Base-by-base conservation (phyloP, 2,329 filamentous ascomycete species). In the Stagonosporopsis rhizophila region DNA sequence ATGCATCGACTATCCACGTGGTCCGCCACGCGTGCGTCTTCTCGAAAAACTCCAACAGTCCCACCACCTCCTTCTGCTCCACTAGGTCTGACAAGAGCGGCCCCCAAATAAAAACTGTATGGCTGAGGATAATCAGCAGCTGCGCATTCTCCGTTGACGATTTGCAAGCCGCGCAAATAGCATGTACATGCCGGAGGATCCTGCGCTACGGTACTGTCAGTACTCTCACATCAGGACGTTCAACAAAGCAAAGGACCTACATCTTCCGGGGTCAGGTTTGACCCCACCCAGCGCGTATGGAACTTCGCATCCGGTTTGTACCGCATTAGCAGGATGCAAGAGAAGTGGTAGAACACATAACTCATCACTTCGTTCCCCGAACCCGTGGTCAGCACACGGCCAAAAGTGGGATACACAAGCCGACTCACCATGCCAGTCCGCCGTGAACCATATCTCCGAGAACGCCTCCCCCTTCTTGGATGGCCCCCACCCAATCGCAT, bases 281-380 rank as follows among this genome's bases (percentile, higher is more conserved):
- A 6, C 6, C 14, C 7, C 8, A 62, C 46, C 42, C 63, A 67
- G 17, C 64, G 67, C 12, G 66, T 58, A 2, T 63, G 62, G 28
- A 71, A 71, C 40, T 64, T 67, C 1, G 66, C 62, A 1, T 62
- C 63, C 2, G 70, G 69, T 32, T 64, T 70, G 35, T 71, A 71
- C 8, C 49, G 61, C 7, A 73, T 56, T 17, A 73, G 57, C n/a
- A 73, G 59, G 14, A 73, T 65, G 32, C 65, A 69, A 11, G 66
- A 56, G 40, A 72, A 69, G 46, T 73, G 65, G 41, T 66, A 69
- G 49, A 66, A 72, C 2, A 60, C 62, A 32, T 64, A 67, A 0
- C 69, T 61, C 17, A 70, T 44, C 3, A 54, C 70, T 73, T 20
- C 1, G 19, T 30, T 5, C 40, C 25, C 14, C 25, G n/a, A 19